Base-by-base conservation (phyloP, 179 eudicot species). In the Beta corolliflora region DNA sequence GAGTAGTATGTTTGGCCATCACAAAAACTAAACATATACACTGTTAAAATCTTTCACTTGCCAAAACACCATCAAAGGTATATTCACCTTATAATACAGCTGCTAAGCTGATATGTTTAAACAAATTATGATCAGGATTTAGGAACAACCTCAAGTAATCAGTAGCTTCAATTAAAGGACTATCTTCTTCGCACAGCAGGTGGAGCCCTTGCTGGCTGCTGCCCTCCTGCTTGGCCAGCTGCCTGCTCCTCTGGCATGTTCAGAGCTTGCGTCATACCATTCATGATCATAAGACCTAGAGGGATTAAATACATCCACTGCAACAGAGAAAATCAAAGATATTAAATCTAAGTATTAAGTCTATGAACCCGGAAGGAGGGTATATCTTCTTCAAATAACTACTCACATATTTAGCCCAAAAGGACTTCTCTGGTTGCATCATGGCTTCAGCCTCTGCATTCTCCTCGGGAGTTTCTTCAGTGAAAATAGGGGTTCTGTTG, bases 261-360 rank as follows among this genome's bases (percentile, higher is more conserved):
- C 97, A 92, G 86, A 79, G 97, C 98, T 90, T 96, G 99, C 29
- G 98, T 96, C 77, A 96, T 77, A 68, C 97, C 98, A 85, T 96
- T 94, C 94, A 94, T 94, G 78, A 94, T 85, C 64, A 96, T 88
- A 76, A 96, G 87, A 60, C 96, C 99, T 76, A 96, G 93, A 78
- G 99, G 99, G 77, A 96, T 89, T 83, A 94, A 67, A 83, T 92
- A 94, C 99, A 96, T 96, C 98, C 99, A 96, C 97, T 96, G 96
- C 76, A 82, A 79, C 80, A 86, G 12, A 81, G 19, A 86, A 5
- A 81, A 58, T 29, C 67, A 71, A 78, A 4, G 41, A 73, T 66
- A 77, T 55, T 79, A 3, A 54, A 76, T 80, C 82, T 75, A 56
- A 18, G 71, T 53, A 46, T 53, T 29, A 29, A 3, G 41, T 36